phyloP scores from a whole-genome alignment of 768 basidiomycete species.

The Collybiopsis luxurians region DNA sequence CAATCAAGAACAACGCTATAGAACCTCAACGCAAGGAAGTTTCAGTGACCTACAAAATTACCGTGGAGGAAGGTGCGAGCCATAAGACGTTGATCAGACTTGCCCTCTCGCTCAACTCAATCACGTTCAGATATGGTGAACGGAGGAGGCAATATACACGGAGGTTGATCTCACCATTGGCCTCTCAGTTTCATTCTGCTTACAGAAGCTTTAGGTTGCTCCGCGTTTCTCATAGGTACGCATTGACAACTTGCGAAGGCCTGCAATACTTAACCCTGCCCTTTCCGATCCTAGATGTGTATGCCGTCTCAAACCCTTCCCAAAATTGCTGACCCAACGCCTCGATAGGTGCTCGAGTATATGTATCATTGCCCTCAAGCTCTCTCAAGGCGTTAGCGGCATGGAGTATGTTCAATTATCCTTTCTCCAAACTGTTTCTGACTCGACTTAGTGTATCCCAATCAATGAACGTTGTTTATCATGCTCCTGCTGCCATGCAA shows the following conservation, averaged over 20 bases:
- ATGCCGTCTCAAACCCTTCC: not conserved
- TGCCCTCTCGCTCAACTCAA: no score
- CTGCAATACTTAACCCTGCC: no score
- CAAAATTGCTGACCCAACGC: not conserved
- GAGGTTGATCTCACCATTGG: no score
- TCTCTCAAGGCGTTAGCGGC: not conserved
- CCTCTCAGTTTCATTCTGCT: not conserved
- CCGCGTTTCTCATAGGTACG: conserved; percentile 30
- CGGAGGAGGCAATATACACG: conserved; percentile 18
- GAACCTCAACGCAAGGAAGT: conserved; percentile 2
- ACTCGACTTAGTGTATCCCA: conserved; percentile 25
- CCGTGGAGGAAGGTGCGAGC: conserved; percentile 3
- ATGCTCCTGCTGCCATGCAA: conserved; percentile 30
- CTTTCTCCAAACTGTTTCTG: not conserved
- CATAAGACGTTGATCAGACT: no score
- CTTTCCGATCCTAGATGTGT: conserved; percentile 14
- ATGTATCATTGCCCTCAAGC: conserved; percentile 1
- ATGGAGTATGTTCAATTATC: not conserved
- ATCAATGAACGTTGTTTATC: conserved; percentile 29
- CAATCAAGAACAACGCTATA: not conserved
- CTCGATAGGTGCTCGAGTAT: not conserved
- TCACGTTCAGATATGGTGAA: conserved; percentile 40
- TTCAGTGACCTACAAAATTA: not conserved
- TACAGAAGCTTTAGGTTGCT: conserved; percentile 18
- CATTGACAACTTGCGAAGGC: no score